Evolutionary conservation across 2,329 filamentous ascomycete genomes (phyloP).

Genomic region (Xylariaceae sp.): DNA sequence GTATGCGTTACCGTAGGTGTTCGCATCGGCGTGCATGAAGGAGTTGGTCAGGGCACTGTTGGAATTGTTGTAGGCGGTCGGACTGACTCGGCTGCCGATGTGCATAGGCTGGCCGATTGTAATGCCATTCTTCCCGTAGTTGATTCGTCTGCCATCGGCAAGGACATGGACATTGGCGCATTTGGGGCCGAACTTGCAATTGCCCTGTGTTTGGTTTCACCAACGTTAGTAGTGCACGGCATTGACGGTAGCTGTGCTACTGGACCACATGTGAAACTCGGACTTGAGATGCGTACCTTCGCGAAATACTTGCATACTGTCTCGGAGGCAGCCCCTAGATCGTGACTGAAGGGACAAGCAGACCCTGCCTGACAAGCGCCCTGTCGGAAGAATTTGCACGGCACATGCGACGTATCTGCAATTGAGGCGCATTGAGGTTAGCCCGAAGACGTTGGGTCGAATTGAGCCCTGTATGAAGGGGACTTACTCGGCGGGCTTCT

Average conservation of each 20-base stretch:
- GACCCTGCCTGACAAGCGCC: conserved; percentile 94
- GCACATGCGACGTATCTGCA: conserved; percentile 91
- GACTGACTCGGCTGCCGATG: conserved; percentile 70
- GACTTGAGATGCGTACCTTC: conserved; percentile 65
- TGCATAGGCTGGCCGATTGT: conserved; percentile 62
- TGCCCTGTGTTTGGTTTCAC: conserved; percentile 64
- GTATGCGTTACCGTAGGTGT: conserved; percentile 48
- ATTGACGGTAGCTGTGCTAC: conserved; percentile 7
- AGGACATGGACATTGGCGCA: conserved; percentile 96
- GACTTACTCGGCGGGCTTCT: conserved; percentile 65
- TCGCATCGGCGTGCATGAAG: conserved; percentile 64
- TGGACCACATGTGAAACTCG: conserved; percentile 1
- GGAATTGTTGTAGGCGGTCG: conserved; percentile 61
- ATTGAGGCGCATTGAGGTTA: conserved; percentile 21
- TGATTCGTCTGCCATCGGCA: conserved; percentile 89
- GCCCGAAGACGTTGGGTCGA: conserved; percentile 6
- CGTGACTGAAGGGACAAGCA: conserved; percentile 95
- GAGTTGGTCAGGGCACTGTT: conserved; percentile 73
- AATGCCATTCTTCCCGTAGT: conserved; percentile 72
- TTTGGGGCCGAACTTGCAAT: conserved; percentile 98
- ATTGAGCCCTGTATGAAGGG: conserved; percentile 1
- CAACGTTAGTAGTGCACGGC: conserved; percentile 9
- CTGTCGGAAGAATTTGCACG: conserved; percentile 99
- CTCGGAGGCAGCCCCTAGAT: conserved; percentile 80
- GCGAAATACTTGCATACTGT: conserved; percentile 98